Evolutionary conservation across 192 early-diverging fungal species (phyloP).

Genomic region (Hyaloraphidium curvatum): DNA sequence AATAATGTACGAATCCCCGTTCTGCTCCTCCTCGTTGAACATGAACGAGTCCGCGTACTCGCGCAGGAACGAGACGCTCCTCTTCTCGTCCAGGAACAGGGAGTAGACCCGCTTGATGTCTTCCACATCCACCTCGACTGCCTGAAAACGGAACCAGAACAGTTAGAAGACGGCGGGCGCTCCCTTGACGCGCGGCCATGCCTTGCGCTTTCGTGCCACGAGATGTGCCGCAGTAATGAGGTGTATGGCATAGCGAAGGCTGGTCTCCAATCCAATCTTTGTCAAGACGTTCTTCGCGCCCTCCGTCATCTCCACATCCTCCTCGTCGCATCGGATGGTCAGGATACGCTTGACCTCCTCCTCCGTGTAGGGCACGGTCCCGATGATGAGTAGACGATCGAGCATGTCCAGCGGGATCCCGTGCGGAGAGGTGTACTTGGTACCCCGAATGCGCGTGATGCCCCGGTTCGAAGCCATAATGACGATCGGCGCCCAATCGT

Average conservation of each 20-base stretch:
- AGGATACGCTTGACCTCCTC: conserved; percentile 77
- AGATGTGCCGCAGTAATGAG: conserved; percentile 87
- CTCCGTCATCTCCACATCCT: conserved; percentile 79
- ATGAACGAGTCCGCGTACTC: conserved; percentile 6
- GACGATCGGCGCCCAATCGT: conserved; percentile 87
- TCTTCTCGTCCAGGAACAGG: conserved; percentile 88
- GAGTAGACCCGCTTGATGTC: conserved; percentile 89
- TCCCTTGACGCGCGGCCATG: conserved; percentile 6
- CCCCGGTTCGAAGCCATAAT: conserved; percentile 99
- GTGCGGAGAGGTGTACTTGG: conserved; percentile 89
- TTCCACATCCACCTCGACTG: conserved; percentile 70
- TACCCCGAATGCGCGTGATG: conserved; percentile 84
- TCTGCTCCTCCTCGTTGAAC: conserved; percentile 7
- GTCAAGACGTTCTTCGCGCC: conserved; percentile 73
- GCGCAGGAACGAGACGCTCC: conserved; percentile 61
- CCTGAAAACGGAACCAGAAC: conserved; percentile 17
- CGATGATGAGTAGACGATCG: conserved; percentile 87
- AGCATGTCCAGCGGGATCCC: conserved; percentile 92
- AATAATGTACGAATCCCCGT: too few species aligned
- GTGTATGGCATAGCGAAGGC: conserved; percentile 87
- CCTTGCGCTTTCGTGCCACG: conserved; percentile 77
- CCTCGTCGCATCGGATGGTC: conserved; percentile 76
- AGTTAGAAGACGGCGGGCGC: neutral
- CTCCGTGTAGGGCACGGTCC: conserved; percentile 69
- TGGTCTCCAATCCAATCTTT: conserved; percentile 78